These are phyloP conservation scores for Byssothecium circinans DNA, from an alignment of 2,329 filamentous ascomycete species.

Conservation along the genomic window DNA sequence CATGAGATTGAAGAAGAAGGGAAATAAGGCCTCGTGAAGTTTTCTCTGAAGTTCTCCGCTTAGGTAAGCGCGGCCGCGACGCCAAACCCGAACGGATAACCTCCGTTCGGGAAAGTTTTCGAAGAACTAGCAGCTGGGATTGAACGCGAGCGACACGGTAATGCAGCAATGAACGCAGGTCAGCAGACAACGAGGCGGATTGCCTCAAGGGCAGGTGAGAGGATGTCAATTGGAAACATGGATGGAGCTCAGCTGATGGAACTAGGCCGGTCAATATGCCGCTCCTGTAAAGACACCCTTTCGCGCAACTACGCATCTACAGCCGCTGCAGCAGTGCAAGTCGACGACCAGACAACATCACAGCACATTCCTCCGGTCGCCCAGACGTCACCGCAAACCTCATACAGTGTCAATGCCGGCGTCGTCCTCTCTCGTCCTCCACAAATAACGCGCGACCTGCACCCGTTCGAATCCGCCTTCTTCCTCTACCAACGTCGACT, in stretches of 20 bases:
- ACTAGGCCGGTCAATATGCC: constrained; percentile 48
- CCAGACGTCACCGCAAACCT: constrained; percentile 45
- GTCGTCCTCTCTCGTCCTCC: constrained; percentile 88
- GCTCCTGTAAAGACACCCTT: constrained; percentile 48
- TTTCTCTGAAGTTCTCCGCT: not conserved
- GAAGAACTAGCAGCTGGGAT: constrained; percentile 14
- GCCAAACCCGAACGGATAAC: constrained; percentile 29
- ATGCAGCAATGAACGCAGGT: constrained; percentile 46
- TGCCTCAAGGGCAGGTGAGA: constrained; percentile 45
- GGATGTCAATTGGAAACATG: constrained; percentile 4
- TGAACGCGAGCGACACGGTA: constrained; percentile 15
- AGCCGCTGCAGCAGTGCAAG: constrained; percentile 41
- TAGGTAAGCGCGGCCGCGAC: constrained; percentile 21
- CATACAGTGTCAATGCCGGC: constrained; percentile 58
- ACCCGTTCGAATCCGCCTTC: constrained; percentile 87
- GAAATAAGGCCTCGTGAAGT: constrained; percentile 23
- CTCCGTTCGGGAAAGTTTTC: constrained; percentile 36
- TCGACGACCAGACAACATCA: constrained; percentile 26
- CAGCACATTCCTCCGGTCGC: constrained; percentile 40
- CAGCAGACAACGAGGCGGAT: constrained; percentile 50
- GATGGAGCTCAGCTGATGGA: constrained; percentile 26
- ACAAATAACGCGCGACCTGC: constrained; percentile 78
- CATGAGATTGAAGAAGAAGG: constrained; percentile 50
- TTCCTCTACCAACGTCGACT: constrained; percentile 97
- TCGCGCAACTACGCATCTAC: constrained; percentile 40